phyloP scores from a whole-genome alignment of 768 basidiomycete species.

The Russula ochroleuca region DNA sequence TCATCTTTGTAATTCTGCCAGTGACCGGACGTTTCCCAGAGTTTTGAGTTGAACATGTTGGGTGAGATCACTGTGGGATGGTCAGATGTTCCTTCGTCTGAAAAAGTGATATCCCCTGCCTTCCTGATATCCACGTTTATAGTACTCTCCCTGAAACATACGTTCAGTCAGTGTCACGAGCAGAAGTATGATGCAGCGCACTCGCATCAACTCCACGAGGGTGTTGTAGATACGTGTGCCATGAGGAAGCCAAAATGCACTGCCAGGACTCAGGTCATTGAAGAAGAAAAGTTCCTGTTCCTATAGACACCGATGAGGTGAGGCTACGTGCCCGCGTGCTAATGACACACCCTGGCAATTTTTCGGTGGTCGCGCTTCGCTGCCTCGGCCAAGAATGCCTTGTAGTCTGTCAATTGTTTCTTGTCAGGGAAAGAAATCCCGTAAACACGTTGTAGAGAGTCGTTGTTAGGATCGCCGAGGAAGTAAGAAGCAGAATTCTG shows the following conservation, averaged over 20 bases:
- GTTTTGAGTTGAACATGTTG: conserved; percentile 93
- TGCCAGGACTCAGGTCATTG: conserved; percentile 93
- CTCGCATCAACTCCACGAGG: conserved; percentile 84
- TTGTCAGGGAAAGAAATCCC: conserved; percentile 99
- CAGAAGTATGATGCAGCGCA: conserved; percentile 37
- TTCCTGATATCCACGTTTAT: conserved; percentile 94
- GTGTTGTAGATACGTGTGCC: conserved; percentile 96
- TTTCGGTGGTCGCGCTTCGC: conserved; percentile 97
- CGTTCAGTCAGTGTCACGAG: conserved; percentile 12
- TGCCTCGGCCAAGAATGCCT: conserved; percentile 92
- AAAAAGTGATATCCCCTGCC: conserved; percentile 41
- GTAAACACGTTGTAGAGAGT: conserved; percentile 93
- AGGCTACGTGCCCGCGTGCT: background rate
- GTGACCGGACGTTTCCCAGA: conserved; percentile 98
- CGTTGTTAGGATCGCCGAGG: conserved; percentile 88
- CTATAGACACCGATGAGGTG: conserved; percentile 34
- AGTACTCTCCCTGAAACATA: conserved; percentile 70
- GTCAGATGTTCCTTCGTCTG: conserved; percentile 6
- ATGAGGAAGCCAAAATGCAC: conserved; percentile 94
- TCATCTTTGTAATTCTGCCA: conserved; percentile 98
- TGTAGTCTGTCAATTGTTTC: conserved; percentile 92
- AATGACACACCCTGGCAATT: conserved; percentile 68
- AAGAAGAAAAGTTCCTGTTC: conserved; percentile 99
- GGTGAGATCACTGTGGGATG: conserved; percentile 78
- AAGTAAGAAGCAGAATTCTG: conserved; percentile 98